Percentiles rank a stretch among this genome's conserved stretches.
Conservation (phyloP, 2,329 filamentous ascomycete genomes). For the Rosellinia necatrix region DNA sequence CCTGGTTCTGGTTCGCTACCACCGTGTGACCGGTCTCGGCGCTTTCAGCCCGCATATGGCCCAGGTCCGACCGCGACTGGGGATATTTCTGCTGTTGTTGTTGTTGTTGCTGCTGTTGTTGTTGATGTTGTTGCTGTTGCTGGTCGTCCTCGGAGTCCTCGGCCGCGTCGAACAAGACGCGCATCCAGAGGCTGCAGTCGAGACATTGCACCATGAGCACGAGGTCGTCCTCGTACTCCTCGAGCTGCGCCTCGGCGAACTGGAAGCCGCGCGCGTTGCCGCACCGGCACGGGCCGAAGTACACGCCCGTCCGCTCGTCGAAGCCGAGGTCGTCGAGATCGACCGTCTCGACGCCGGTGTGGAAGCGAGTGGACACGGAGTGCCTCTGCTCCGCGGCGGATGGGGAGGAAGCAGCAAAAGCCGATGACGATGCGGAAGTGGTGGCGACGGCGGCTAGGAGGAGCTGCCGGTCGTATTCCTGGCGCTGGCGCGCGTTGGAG, state of each 20-base stretch:
- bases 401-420: constrained; percentile 18
- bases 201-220: constrained; percentile 67
- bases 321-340: constrained; percentile 68
- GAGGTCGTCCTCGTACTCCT: constrained; percentile 61
- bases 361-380: constrained; percentile 31
- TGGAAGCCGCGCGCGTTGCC: constrained; percentile 65
- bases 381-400: constrained; percentile 23
- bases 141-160: constrained; percentile 39
- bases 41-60: no score
- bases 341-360: constrained; percentile 64
- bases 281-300: constrained; percentile 66
- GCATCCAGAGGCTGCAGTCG: constrained; percentile 70
- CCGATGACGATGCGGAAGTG: neutral
- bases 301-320: constrained; percentile 53
- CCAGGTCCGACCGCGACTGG: no score
- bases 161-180: constrained; percentile 65
- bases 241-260: constrained; percentile 63
- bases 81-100: no score
- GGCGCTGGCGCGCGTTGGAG: constrained; percentile 53
- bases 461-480: constrained; percentile 59
- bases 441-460: constrained; percentile 30
- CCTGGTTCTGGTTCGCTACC: constrained; percentile 30
- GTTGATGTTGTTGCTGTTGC: constrained; percentile 2
- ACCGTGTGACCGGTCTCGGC: neutral
- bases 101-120: neutral